Conservation (phyloP, 2,329 filamentous ascomycete species). For the Colletotrichum sp. region DNA sequence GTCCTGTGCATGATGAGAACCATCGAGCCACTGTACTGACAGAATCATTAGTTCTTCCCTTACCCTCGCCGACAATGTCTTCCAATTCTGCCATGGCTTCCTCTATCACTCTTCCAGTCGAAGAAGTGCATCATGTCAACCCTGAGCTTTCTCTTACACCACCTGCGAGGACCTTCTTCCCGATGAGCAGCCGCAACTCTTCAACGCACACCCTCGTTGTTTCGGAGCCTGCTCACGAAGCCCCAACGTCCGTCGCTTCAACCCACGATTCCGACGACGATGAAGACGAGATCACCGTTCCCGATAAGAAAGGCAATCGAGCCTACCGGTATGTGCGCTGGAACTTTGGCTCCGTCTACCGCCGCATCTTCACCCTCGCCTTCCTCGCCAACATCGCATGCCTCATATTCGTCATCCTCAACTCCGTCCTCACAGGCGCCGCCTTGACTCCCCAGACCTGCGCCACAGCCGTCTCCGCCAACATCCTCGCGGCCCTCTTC, state of each 20-base stretch:
- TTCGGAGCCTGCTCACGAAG: background rate
- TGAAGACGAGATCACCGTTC: conserved; percentile 36
- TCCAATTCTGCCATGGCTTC: background rate
- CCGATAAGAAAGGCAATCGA: conserved; percentile 41
- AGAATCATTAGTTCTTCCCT: background rate
- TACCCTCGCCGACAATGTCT: background rate
- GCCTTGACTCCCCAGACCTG: conserved; percentile 16
- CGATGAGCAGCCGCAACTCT: background rate
- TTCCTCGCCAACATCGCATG: conserved; percentile 56
- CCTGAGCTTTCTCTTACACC: background rate
- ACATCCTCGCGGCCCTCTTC: conserved; percentile 54
- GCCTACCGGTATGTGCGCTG: conserved; percentile 44
- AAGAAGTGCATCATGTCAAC: background rate
- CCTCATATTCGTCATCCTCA: conserved; percentile 41
- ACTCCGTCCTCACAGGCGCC: conserved; percentile 16
- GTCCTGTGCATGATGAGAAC: background rate
- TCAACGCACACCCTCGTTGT: conserved; percentile 10
- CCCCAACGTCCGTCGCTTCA: background rate
- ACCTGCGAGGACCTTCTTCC: background rate
- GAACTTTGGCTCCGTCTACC: conserved; percentile 58
- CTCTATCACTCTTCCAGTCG: conserved; percentile 2
- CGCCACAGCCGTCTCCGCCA: conserved; percentile 42
- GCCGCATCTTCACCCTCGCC: conserved; percentile 60
- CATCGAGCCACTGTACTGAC: background rate
- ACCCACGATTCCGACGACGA: conserved; percentile 6